These are phyloP conservation scores for Cladosporium velox DNA, from an alignment of 2,329 filamentous ascomycete genomes.

Conservation along the genomic window DNA sequence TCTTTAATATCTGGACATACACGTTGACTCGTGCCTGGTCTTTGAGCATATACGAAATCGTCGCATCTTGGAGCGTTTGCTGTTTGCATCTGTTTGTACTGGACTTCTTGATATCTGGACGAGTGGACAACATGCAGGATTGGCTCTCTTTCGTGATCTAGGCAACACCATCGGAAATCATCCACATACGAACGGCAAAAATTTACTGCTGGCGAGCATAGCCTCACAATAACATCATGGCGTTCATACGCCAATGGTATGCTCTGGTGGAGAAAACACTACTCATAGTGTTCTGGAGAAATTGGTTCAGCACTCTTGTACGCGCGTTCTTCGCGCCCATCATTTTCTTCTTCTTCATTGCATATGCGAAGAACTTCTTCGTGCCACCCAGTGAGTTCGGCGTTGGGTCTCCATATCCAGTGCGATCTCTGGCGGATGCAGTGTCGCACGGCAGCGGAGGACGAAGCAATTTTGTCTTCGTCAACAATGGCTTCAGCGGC, in stretches of 20 bases:
- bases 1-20: not conserved
- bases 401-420: conserved; percentile 61
- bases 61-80: not conserved
- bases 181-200: not conserved
- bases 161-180: not conserved
- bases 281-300: conserved; percentile 55
- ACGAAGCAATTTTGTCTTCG: conserved; percentile 71
- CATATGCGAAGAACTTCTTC: conserved; percentile 79
- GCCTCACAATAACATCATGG: conserved; percentile 25
- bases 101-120: not conserved
- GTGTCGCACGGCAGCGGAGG: conserved; percentile 59
- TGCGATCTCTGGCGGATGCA: conserved; percentile 67
- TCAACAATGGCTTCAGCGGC: conserved; percentile 69
- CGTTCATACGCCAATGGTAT: conserved; percentile 52
- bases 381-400: conserved; percentile 75
- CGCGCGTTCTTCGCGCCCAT: conserved; percentile 60
- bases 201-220: not conserved
- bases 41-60: not conserved
- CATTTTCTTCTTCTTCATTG: conserved; percentile 53
- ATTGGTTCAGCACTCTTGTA: conserved; percentile 56
- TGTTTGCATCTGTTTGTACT: not conserved
- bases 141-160: conserved; percentile 8
- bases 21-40: not conserved
- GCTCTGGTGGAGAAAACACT: conserved; percentile 61
- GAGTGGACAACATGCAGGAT: not conserved